Conservation (phyloP, 139 green algal species). For the Yamagishiella unicocca region DNA sequence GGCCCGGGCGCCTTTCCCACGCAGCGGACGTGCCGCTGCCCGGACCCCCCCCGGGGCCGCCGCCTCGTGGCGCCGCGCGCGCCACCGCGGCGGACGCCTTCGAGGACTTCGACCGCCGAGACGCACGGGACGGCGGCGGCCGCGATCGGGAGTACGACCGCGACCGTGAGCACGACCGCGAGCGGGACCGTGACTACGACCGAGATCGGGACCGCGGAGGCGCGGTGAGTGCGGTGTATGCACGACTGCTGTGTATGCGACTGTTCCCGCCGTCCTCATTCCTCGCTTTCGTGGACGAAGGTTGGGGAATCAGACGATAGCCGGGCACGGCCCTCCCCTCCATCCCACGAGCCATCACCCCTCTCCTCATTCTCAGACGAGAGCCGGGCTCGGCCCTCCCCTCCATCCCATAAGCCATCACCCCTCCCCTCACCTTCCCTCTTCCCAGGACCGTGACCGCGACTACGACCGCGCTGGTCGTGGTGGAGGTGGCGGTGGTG, state of each 20-base stretch:
- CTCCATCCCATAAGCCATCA: too few relatives aligned
- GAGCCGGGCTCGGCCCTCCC: too few relatives aligned
- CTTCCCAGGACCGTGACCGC: constrained; percentile 23
- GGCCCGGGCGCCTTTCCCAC: too few relatives aligned
- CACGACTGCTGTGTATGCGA: too few relatives aligned
- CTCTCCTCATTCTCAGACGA: too few relatives aligned
- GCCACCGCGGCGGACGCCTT: constrained; percentile 20
- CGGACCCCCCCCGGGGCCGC: constrained; percentile 25
- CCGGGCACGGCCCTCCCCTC: too few relatives aligned
- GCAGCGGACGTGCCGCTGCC: constrained; percentile 11
- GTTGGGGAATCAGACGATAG: too few relatives aligned
- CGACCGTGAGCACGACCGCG: constrained; percentile 16
- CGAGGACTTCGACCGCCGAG: constrained; percentile 17
- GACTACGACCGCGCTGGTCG: constrained; percentile 22
- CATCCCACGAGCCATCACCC: too few relatives aligned
- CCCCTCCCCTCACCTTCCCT: too few relatives aligned
- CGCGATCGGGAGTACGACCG: not conserved
- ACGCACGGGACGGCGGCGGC: constrained; percentile 1
- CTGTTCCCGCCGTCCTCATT: too few relatives aligned
- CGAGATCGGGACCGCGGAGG: constrained; percentile 5
- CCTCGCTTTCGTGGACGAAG: too few relatives aligned
- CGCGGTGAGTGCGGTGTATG: too few relatives aligned
- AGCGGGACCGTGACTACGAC: constrained; percentile 3
- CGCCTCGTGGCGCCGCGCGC: constrained; percentile 17
- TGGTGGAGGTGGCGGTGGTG: constrained; percentile 3